phyloP scores from a whole-genome alignment of 176 grass and related monocot species.

The Oryza punctata region DNA sequence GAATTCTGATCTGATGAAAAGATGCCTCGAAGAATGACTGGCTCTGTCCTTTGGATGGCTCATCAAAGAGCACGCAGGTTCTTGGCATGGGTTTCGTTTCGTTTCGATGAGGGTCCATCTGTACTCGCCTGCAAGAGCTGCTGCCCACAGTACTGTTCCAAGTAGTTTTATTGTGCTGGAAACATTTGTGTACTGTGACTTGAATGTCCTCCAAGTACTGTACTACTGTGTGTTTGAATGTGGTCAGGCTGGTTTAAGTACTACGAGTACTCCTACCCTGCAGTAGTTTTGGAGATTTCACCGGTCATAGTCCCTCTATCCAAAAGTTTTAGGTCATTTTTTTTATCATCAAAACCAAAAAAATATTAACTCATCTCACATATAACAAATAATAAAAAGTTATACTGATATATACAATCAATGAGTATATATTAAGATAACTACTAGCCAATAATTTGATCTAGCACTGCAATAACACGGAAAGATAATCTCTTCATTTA shows the following conservation, averaged over 20 bases:
- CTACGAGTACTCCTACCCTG: neutral
- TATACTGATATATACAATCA: too few species aligned
- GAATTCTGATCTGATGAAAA: too few species aligned
- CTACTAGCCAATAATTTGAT: too few species aligned
- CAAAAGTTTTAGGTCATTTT: too few species aligned
- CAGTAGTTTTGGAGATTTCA: neutral
- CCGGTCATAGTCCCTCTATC: too few species aligned
- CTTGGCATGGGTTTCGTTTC: neutral
- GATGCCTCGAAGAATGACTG: neutral
- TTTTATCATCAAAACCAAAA: too few species aligned
- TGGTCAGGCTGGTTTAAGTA: neutral
- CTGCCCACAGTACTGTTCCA: neutral
- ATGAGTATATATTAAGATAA: too few species aligned
- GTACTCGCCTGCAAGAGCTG: neutral
- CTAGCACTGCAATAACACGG: too few species aligned
- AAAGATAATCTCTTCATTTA: too few species aligned
- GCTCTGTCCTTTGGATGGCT: neutral
- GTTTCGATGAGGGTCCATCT: neutral
- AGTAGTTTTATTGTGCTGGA: neutral
- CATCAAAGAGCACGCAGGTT: constrained; percentile 8
- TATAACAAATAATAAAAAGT: too few species aligned
- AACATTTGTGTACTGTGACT: neutral
- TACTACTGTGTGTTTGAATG: neutral
- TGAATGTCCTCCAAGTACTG: neutral
- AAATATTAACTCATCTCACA: too few species aligned